A percentile compares a stretch with the other conserved stretches of the same genome.
These are phyloP conservation scores for Chalaropsis thielavioides DNA, from an alignment of 2,329 filamentous ascomycete species.

Conservation along the genomic window DNA sequence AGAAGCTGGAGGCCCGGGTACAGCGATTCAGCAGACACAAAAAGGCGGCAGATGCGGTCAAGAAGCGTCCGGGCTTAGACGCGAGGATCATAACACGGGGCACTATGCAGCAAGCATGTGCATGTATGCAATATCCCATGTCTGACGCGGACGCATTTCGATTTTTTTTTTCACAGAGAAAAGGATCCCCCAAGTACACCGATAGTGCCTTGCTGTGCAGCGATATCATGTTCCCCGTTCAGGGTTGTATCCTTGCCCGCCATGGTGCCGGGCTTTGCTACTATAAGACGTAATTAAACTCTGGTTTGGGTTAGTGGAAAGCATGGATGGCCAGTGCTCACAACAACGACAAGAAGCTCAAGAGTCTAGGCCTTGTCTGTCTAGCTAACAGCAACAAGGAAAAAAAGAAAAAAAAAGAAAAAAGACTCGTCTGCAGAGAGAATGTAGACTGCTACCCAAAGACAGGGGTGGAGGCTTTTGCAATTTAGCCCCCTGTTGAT, in stretches of 20 bases:
- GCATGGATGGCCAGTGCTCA: neutral
- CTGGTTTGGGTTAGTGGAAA: neutral
- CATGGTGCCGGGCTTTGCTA: neutral
- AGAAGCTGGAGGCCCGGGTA: neutral
- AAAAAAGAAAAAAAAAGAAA: no score
- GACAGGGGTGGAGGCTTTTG: neutral
- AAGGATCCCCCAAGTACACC: neutral
- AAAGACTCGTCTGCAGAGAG: neutral
- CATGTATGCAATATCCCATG: neutral
- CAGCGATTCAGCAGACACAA: neutral
- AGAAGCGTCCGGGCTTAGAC: neutral
- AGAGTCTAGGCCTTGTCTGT: neutral
- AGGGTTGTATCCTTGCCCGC: neutral
- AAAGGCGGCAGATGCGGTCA: constrained; percentile 4
- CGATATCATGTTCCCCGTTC: neutral
- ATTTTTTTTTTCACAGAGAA: neutral
- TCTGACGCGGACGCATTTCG: neutral
- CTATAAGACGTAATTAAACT: neutral
- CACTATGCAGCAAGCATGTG: neutral
- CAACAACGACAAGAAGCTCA: neutral
- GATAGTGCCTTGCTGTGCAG: neutral
- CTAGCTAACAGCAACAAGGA: neutral
- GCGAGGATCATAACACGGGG: neutral
- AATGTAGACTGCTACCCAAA: neutral
- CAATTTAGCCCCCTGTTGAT: constrained; percentile 1